phyloP scores from a whole-genome alignment of 2,329 filamentous ascomycete genomes.

The Conoideocrella luteorostrata region DNA sequence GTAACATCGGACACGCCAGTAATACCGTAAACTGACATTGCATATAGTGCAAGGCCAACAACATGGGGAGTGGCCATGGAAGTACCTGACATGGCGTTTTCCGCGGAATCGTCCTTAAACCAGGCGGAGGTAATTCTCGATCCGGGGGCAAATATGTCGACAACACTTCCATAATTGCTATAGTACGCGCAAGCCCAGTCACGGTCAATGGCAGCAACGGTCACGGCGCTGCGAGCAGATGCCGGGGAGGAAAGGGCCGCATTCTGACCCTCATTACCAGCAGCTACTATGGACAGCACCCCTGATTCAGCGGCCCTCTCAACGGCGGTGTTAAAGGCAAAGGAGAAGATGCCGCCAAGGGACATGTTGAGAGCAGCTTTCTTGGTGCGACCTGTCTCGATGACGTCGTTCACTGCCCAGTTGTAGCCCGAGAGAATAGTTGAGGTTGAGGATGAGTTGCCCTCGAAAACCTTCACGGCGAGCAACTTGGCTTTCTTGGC shows the following conservation, averaged over 20 bases:
- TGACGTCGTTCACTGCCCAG: slow-evolving; percentile 30
- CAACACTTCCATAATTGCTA: slow-evolving; percentile 38
- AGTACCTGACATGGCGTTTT: slow-evolving; percentile 38
- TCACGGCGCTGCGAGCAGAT: slow-evolving; percentile 18
- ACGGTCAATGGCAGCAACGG: slow-evolving; percentile 24
- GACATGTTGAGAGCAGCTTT: slow-evolving; percentile 40
- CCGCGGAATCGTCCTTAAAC: slow-evolving; percentile 22
- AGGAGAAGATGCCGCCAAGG: slow-evolving; percentile 21
- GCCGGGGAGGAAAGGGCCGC: slow-evolving; percentile 15
- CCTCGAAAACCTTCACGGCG: slow-evolving; percentile 35
- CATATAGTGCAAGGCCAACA: slow-evolving; percentile 44
- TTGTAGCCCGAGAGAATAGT: slow-evolving; percentile 25
- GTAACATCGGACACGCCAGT: not conserved
- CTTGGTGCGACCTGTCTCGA: slow-evolving; percentile 16
- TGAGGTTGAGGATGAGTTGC: slow-evolving; percentile 12
- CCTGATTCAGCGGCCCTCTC: slow-evolving; percentile 16
- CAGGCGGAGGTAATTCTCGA: slow-evolving; percentile 34
- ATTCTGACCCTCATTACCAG: slow-evolving; percentile 16
- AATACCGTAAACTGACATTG: slow-evolving; percentile 1
- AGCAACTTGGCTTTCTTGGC: slow-evolving; percentile 35
- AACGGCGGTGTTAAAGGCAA: slow-evolving; percentile 14
- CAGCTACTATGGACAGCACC: slow-evolving; percentile 32
- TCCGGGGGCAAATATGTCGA: slow-evolving; percentile 42
- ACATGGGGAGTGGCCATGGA: slow-evolving; percentile 49
- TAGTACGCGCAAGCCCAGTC: slow-evolving; percentile 28